These are phyloP conservation scores for Brassica nigra DNA, from an alignment of 345 rosid species.

Conservation along the genomic window DNA sequence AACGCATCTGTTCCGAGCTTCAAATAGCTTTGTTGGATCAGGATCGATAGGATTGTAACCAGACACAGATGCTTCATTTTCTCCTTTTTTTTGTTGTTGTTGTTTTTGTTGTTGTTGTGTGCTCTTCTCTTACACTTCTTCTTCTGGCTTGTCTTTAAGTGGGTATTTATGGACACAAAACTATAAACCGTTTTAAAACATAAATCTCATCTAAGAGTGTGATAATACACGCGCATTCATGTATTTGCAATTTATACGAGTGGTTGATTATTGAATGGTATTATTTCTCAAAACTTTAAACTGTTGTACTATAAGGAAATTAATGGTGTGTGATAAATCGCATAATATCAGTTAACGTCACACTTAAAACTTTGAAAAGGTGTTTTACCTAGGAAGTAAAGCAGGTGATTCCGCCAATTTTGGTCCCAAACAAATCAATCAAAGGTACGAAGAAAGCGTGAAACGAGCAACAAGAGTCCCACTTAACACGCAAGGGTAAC, in stretches of 20 bases:
- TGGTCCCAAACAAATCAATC: slow-evolving; percentile 3
- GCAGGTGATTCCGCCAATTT: slow-evolving; percentile 35
- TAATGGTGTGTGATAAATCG: neutral
- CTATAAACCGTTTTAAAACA: slow-evolving; percentile 25
- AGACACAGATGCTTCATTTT: slow-evolving; percentile 51
- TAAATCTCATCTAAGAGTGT: slow-evolving; percentile 19
- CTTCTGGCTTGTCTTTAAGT: neutral
- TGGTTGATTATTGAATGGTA: neutral
- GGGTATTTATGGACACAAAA: slow-evolving; percentile 34
- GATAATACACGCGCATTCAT: slow-evolving; percentile 7
- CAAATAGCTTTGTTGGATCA: slow-evolving; percentile 41
- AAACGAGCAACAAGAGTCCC: neutral
- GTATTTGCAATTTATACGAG: neutral
- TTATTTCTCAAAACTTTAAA: neutral
- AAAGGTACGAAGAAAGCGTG: neutral
- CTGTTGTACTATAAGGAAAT: neutral
- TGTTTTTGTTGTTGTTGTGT: neutral
- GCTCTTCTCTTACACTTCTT: slow-evolving; percentile 14
- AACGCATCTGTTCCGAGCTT: slow-evolving; percentile 39
- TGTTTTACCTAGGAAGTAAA: slow-evolving; percentile 16
- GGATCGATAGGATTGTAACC: slow-evolving; percentile 39
- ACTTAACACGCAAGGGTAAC: slow-evolving; percentile 30
- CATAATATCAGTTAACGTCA: neutral
- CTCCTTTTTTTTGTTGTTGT: neutral
- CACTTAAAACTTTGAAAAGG: neutral